Percentiles rank a stretch among this genome's conserved stretches.
Conservation (phyloP, 805 yeast species). For the Suhomyces vadensis region DNA sequence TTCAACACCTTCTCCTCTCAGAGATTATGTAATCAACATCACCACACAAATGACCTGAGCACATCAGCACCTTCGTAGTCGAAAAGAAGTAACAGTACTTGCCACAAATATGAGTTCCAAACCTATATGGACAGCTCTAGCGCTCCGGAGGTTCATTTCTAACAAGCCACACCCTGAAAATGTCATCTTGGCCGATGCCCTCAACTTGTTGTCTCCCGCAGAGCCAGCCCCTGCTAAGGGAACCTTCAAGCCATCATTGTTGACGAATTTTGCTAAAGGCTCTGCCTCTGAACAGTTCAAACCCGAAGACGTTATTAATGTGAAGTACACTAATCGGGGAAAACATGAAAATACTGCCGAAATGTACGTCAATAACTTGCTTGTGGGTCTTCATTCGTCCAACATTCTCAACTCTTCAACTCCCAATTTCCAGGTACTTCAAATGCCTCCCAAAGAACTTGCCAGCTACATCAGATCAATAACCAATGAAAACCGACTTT, state of each 20-base stretch:
- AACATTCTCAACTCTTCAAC: slow-evolving; percentile 7
- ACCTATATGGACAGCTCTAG: background rate
- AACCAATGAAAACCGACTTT: slow-evolving; percentile 7
- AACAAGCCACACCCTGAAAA: slow-evolving; percentile 12
- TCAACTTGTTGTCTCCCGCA: slow-evolving; percentile 35
- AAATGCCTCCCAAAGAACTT: slow-evolving; percentile 20
- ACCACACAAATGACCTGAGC: too few species aligned
- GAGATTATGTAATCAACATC: too few species aligned
- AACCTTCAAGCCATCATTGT: slow-evolving; percentile 35
- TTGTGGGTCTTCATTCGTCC: slow-evolving; percentile 27
- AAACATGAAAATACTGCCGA: slow-evolving; percentile 5
- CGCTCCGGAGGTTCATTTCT: background rate
- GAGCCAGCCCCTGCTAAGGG: slow-evolving; percentile 3
- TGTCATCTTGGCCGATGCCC: slow-evolving; percentile 35
- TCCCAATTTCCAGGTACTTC: slow-evolving; percentile 15
- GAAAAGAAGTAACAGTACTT: too few species aligned
- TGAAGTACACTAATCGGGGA: slow-evolving; percentile 5
- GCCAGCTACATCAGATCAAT: slow-evolving; percentile 19
- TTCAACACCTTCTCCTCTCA: too few species aligned
- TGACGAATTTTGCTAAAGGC: slow-evolving; percentile 34
- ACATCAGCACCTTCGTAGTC: too few species aligned
- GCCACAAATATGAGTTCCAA: background rate
- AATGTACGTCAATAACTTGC: slow-evolving; percentile 18
- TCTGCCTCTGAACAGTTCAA: slow-evolving; percentile 31
- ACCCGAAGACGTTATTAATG: slow-evolving; percentile 12